Evolutionary conservation across 2,329 filamentous ascomycete species (phyloP).

Genomic region (Phaeosphaeria sp.): DNA sequence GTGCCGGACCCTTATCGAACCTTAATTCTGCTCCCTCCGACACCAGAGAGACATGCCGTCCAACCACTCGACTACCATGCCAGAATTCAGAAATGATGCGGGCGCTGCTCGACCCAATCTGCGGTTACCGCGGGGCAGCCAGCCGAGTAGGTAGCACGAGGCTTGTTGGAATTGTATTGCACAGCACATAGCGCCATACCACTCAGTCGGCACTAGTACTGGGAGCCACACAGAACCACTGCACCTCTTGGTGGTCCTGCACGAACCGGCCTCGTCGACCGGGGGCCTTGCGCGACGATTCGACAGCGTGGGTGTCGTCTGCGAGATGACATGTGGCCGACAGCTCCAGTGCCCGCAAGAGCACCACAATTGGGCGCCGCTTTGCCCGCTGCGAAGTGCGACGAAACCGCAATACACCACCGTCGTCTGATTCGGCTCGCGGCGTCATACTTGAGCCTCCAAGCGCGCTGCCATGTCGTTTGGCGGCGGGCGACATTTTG

Average conservation of each 20-base stretch:
- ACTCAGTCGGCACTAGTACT: constrained; percentile 25
- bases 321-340: constrained; percentile 26
- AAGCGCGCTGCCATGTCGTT: constrained; percentile 1
- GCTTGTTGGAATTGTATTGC: constrained; percentile 24
- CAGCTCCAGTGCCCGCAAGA: neutral
- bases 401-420: constrained; percentile 6
- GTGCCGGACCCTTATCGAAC: constrained; percentile 15
- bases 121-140: constrained; percentile 30
- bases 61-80: neutral
- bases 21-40: constrained; percentile 9
- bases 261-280: constrained; percentile 20
- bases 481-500: neutral
- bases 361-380: constrained; percentile 8
- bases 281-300: constrained; percentile 19
- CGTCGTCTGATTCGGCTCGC: constrained; percentile 5
- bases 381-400: constrained; percentile 3
- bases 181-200: constrained; percentile 31
- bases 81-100: neutral
- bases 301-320: constrained; percentile 23
- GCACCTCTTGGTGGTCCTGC: constrained; percentile 17
- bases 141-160: constrained; percentile 21
- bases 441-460: neutral
- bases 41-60: neutral
- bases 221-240: constrained; percentile 21
- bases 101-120: constrained; percentile 14